Evolutionary conservation across 2,329 filamentous ascomycete genomes (phyloP).

Genomic region (Purpureocillium lavendulum): DNA sequence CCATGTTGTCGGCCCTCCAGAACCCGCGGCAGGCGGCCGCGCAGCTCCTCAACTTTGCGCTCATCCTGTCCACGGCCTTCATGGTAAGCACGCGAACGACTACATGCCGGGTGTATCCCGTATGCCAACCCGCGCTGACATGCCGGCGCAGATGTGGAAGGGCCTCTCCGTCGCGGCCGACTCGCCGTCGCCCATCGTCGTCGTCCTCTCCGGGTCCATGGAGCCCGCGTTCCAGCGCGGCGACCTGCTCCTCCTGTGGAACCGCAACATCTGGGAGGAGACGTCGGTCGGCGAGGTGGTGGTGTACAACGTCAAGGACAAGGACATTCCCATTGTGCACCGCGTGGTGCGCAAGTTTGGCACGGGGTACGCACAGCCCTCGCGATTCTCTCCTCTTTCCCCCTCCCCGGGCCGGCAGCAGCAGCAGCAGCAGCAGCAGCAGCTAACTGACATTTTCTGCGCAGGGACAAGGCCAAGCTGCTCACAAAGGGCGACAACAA

Average conservation of each 20-base stretch:
- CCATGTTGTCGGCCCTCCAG: conserved; percentile 60
- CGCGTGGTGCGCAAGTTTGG: conserved; percentile 73
- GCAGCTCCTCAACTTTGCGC: conserved; percentile 82
- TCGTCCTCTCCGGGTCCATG: conserved; percentile 79
- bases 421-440: too few relatives aligned
- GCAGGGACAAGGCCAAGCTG: conserved; percentile 54
- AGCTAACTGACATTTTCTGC: conserved; percentile 5
- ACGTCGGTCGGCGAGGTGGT: conserved; percentile 51
- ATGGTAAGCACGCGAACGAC: conserved; percentile 62
- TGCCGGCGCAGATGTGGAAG: conserved; percentile 64
- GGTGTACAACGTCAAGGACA: conserved; percentile 74
- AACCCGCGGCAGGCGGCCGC: conserved; percentile 75
- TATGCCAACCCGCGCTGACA: too few relatives aligned
- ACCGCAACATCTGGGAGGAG: conserved; percentile 52
- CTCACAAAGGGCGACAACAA: conserved; percentile 99
- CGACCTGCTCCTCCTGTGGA: conserved; percentile 71
- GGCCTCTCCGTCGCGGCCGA: conserved; percentile 72
- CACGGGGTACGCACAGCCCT: conserved; percentile 43
- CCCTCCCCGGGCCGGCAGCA: neutral
- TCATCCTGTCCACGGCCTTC: conserved; percentile 84
- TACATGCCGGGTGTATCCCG: too few relatives aligned
- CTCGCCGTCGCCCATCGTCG: conserved; percentile 69
- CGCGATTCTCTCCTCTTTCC: too few relatives aligned
- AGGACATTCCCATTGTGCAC: conserved; percentile 97
- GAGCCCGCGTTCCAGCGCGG: conserved; percentile 75